phyloP scores from a whole-genome alignment of 768 basidiomycete genomes.

The Xanthoconium purpureum region DNA sequence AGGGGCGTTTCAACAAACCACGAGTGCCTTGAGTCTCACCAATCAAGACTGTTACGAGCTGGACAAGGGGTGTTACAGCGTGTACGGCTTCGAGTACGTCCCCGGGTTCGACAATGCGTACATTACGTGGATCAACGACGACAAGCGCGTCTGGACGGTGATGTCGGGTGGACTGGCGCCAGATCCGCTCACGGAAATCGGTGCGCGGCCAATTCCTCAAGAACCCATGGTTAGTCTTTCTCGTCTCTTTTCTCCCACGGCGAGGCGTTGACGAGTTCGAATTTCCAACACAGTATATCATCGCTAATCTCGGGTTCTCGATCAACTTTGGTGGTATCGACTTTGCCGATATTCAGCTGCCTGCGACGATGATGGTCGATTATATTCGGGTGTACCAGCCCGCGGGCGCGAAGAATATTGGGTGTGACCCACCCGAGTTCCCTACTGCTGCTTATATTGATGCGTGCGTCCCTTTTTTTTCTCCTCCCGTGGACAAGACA shows the following conservation, averaged over 20 bases:
- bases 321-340: conserved; percentile 66
- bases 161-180: conserved; percentile 45
- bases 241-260: background rate
- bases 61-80: conserved; percentile 39
- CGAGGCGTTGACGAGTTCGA: background rate
- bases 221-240: conserved; percentile 57
- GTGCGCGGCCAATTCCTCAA: conserved; percentile 55
- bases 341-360: conserved; percentile 50
- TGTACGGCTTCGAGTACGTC: conserved; percentile 55
- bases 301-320: conserved; percentile 71
- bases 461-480: conserved; percentile 40
- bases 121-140: conserved; percentile 67
- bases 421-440: conserved; percentile 67
- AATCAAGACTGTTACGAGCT: conserved; percentile 46
- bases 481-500: no score
- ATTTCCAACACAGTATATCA: conserved; percentile 49
- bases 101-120: conserved; percentile 52
- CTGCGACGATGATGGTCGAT: conserved; percentile 68
- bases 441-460: conserved; percentile 79
- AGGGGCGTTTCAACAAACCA: conserved; percentile 41
- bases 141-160: conserved; percentile 55
- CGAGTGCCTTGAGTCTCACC: conserved; percentile 35
- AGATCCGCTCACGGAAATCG: conserved; percentile 52
- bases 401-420: conserved; percentile 45
- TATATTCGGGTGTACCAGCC: conserved; percentile 78